phyloP scores from a whole-genome alignment of 2,329 filamentous ascomycete species.

The Fusarium cicatricum region DNA sequence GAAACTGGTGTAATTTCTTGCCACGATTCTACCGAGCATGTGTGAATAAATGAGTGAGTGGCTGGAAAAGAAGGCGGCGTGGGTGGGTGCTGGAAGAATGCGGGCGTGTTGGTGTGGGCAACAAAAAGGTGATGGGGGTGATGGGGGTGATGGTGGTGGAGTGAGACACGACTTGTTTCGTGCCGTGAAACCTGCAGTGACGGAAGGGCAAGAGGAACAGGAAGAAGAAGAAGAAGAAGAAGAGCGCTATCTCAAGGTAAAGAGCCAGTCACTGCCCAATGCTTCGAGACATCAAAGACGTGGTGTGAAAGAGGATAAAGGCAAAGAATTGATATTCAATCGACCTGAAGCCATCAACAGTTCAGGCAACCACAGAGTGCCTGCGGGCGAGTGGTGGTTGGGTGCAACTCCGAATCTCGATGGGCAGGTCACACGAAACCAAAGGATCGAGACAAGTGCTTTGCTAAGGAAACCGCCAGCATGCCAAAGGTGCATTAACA shows the following conservation, averaged over 20 bases:
- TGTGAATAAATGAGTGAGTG: no score
- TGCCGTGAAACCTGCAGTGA: constrained; percentile 20
- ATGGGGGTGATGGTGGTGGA: constrained; percentile 11
- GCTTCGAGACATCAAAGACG: not conserved
- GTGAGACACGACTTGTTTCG: constrained; percentile 25
- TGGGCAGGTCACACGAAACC: constrained; percentile 8
- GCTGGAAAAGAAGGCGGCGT: no score
- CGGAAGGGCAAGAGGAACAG: not conserved
- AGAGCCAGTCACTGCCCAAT: not conserved
- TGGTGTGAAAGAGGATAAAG: not conserved
- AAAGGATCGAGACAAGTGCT: not conserved
- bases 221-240: no score
- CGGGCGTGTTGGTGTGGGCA: constrained; percentile 1
- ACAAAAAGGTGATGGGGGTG: no score
- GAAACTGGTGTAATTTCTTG: no score
- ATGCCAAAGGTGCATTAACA: constrained; percentile 4
- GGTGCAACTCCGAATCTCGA: constrained; percentile 15
- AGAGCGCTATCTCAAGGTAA: not conserved
- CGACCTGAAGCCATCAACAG: not conserved
- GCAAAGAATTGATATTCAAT: not conserved
- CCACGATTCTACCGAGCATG: no score
- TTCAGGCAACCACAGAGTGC: not conserved
- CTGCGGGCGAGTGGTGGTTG: not conserved
- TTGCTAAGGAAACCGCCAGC: not conserved
- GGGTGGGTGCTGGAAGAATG: not conserved